A percentile compares a stretch with the other conserved stretches of the same genome.
Conservation (phyloP, 257 asterid genomes). For the Buddleja alternifolia region DNA sequence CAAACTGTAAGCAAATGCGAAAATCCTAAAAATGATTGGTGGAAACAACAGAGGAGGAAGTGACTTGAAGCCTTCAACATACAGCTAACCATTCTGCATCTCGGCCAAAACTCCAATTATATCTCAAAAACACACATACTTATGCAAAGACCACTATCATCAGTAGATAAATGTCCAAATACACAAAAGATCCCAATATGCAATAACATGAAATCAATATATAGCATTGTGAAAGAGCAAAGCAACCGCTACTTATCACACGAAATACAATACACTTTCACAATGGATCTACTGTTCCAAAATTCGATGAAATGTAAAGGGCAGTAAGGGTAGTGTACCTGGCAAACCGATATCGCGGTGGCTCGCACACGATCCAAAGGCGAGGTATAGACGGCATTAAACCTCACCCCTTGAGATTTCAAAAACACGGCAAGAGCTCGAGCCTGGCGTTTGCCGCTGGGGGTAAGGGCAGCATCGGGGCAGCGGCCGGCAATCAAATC, state of each 20-base stretch:
- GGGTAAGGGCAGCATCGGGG: slow-evolving; percentile 88
- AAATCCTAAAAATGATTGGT: not conserved
- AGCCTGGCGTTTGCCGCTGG: slow-evolving; percentile 95
- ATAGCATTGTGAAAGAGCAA: not conserved
- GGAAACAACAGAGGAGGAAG: too few relatives aligned
- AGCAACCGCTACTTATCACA: not conserved
- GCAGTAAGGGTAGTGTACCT: slow-evolving; percentile 46
- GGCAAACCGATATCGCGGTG: slow-evolving; percentile 80
- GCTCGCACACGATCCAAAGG: slow-evolving; percentile 91
- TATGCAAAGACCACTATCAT: slow-evolving; percentile 6
- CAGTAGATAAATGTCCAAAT: not conserved
- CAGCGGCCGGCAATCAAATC: slow-evolving; percentile 93
- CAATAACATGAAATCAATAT: not conserved
- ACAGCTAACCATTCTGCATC: slow-evolving; percentile 6
- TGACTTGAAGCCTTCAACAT: not conserved
- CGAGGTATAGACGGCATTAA: slow-evolving; percentile 74
- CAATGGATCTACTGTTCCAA: slow-evolving; percentile 1
- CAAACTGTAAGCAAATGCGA: not conserved
- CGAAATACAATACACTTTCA: too few relatives aligned
- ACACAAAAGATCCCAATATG: slow-evolving; percentile 1
- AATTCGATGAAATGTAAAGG: slow-evolving; percentile 17
- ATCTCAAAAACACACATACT: not conserved
- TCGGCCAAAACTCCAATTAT: not conserved
- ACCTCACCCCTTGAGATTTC: slow-evolving; percentile 79
- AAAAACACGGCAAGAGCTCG: slow-evolving; percentile 86